Evolutionary conservation across 2,329 filamentous ascomycete species (phyloP).

Genomic region (Rhytidhysteron rufulum): DNA sequence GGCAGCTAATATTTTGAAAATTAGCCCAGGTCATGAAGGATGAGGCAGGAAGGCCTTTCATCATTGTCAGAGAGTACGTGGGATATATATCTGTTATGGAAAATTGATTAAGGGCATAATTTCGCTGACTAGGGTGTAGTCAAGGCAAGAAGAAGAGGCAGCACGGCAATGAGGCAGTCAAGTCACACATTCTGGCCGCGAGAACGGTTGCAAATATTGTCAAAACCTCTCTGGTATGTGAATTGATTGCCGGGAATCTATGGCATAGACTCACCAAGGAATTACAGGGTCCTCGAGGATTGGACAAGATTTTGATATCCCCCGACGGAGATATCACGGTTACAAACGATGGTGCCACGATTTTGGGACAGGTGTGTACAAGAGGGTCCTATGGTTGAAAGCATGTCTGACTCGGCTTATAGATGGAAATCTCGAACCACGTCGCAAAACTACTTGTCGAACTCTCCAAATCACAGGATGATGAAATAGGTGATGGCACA

Average conservation of each 20-base stretch:
- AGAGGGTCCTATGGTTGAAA: conserved; percentile 1
- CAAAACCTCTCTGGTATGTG: conserved; percentile 77
- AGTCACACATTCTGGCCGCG: conserved; percentile 95
- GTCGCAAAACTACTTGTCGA: conserved; percentile 96
- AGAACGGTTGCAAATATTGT: conserved; percentile 95
- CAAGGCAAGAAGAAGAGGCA: conserved; percentile 98
- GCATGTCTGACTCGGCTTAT: conserved; percentile 7
- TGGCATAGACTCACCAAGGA: conserved; percentile 10
- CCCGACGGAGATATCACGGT: conserved; percentile 98
- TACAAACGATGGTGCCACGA: conserved; percentile 97
- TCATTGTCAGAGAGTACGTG: conserved; percentile 92
- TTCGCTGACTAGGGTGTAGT: conserved; percentile 44
- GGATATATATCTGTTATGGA: neutral
- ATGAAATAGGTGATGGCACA: conserved; percentile 97
- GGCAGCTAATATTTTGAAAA: conserved; percentile 20
- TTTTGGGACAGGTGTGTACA: conserved; percentile 65
- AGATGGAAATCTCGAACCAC: conserved; percentile 99
- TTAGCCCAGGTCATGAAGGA: conserved; percentile 82
- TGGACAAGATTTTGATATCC: conserved; percentile 99
- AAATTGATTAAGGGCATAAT: neutral
- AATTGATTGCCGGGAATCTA: neutral
- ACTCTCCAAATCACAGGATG: conserved; percentile 96
- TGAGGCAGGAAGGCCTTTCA: conserved; percentile 95
- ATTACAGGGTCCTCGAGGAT: conserved; percentile 73
- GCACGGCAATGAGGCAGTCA: conserved; percentile 94